Percentiles rank a stretch among this genome's conserved stretches.
Conservation (phyloP, 306 rosid genomes). For the Trichosanthes cucumerina region DNA sequence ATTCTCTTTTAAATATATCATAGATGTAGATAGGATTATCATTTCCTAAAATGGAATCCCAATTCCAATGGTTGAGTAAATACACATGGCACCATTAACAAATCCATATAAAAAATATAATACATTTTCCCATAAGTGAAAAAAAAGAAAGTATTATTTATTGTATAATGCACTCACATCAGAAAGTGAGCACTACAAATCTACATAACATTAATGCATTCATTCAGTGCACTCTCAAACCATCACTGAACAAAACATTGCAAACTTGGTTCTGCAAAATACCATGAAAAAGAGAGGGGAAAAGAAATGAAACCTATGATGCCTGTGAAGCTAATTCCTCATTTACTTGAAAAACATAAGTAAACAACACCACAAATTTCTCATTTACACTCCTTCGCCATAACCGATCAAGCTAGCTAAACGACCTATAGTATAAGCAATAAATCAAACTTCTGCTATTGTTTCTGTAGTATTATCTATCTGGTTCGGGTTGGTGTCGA, state of each 20-base stretch:
- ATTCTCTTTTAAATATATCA: too few species aligned
- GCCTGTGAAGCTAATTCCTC: not conserved
- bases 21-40: too few species aligned
- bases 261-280: not conserved
- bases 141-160: not conserved
- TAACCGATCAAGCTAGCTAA: not conserved
- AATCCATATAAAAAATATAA: not conserved
- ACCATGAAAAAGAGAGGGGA: not conserved
- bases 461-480: not conserved
- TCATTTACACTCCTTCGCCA: not conserved
- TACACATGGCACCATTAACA: not conserved
- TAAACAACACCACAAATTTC: not conserved
- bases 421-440: not conserved
- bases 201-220: not conserved
- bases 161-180: not conserved
- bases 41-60: not conserved
- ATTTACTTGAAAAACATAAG: not conserved
- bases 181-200: slow-evolving; percentile 5
- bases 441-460: not conserved
- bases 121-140: not conserved
- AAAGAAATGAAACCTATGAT: not conserved
- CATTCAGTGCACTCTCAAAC: not conserved
- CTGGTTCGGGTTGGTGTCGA: slow-evolving; percentile 15
- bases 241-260: not conserved
- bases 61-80: too few species aligned